Base-by-base conservation (phyloP, 2,329 filamentous ascomycete genomes). In the Pestalotiopsis sp. region DNA sequence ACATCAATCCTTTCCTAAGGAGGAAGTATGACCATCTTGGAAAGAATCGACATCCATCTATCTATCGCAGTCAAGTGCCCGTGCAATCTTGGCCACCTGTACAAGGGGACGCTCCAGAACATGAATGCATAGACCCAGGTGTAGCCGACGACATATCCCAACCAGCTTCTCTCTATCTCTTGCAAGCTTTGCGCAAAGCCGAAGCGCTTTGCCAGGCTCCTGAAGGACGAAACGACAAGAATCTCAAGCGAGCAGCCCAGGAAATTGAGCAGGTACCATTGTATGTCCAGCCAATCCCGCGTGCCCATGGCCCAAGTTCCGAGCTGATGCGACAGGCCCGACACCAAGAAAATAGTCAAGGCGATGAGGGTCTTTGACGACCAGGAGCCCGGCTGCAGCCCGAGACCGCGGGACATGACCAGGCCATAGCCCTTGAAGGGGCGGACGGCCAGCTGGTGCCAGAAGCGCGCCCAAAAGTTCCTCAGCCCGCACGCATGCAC, bases 191-290 rank as follows among this genome's bases (percentile, higher is more conserved):
- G 41, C 0, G 41, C 41, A n/a, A 5, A 49, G 2, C 41, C 41
- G 41, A 49, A 5, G 7, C 41, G 41, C 41, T 49, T 49, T 7
- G 41, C 41, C 14, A 49, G 0, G 7, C 1, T 49, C 14, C 41
- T n/a, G 2, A n/a, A 7, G 1, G 41, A 3, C 41, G 14, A 49
- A 14, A 49, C 41, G 1, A 6, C 2, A 2, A 49, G n/a, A 49
- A 49, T 49, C n/a, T 14, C n/a, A 65, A 4, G 20, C 39, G 20
- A 4, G 69, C 67, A 36, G 69, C 23, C 69, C 67, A 72, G 27
- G 25, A 70, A 72, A 36, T 72, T 70, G 11, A 70, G 45, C 59
- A 72, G 23, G 49, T 70, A 72, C 69, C 70, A 72, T 23, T 68
- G 62, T 17, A 70, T 4, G 36, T 72, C 70, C 14, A 70, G 31